A percentile compares a stretch with the other conserved stretches of the same genome.
Evolutionary conservation across 2,329 filamentous ascomycete species (phyloP).

Genomic region (Cladosporium sp.): DNA sequence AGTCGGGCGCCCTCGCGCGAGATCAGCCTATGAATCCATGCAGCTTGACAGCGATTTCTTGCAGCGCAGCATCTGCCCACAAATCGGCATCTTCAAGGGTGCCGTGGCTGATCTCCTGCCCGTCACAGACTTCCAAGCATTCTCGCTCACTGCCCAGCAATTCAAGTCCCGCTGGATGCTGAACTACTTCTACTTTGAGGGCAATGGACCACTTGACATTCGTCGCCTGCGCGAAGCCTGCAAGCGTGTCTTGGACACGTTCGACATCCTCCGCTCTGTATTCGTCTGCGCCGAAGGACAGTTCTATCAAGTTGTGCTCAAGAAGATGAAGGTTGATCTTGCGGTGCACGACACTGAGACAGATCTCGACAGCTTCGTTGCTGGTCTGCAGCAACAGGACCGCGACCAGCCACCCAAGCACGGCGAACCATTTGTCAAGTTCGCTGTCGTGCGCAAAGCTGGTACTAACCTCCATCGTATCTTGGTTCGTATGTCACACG

Average conservation of each 20-base stretch:
- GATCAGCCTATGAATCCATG: conserved; percentile 5
- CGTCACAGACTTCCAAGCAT: conserved; percentile 24
- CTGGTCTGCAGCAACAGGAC: conserved; percentile 14
- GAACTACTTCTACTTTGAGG: conserved; percentile 24
- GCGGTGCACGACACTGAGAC: conserved; percentile 20
- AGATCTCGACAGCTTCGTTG: conserved; percentile 15
- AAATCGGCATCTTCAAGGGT: conserved; percentile 25
- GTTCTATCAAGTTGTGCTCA: conserved; percentile 40
- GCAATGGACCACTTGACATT: conserved; percentile 19
- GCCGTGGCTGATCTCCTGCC: conserved; percentile 16
- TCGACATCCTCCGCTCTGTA: conserved; percentile 52
- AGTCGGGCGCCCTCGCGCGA: not conserved
- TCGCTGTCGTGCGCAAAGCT: conserved; percentile 21
- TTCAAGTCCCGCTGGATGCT: conserved; percentile 14
- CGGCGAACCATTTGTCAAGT: conserved; percentile 21
- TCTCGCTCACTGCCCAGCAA: conserved; percentile 12
- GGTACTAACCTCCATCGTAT: conserved; percentile 21
- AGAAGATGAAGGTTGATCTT: conserved; percentile 36
- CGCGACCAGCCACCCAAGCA: conserved; percentile 11
- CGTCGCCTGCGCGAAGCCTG: conserved; percentile 18
- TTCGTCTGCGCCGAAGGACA: conserved; percentile 46
- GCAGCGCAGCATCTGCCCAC: conserved; percentile 18
- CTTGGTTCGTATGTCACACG: conserved; percentile 30
- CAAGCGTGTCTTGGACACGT: conserved; percentile 16
- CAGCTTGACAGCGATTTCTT: conserved; percentile 9